Evolutionary conservation across 1,284 basidiomycete genomes (phyloP), one percentile per base, ranked within the genome.

Genomic region (Trametes versicolor): DNA sequence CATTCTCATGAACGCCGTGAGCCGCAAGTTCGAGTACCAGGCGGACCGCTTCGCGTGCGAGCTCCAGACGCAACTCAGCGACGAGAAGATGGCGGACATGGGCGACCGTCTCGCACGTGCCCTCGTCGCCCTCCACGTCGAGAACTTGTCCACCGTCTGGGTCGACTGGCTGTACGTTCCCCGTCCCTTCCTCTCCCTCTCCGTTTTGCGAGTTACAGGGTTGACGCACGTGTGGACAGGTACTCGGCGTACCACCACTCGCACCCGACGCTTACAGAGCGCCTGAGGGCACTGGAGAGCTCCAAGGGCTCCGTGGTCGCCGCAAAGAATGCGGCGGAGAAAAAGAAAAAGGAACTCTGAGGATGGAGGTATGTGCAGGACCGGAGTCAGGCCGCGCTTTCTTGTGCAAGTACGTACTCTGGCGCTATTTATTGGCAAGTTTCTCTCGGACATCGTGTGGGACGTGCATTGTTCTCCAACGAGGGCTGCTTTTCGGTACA

Each of bases 231-330:
- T 8, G 21, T n/a, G 47, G 23, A 49, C 23, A 92, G 89, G 67
- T 96, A 96, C 79, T 96, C 94, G 58, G 93, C 94, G 36, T 97
- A 95, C 74, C 94, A 97, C 76, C 94, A 97, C 79, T 95, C 93
- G 56, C 96, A 98, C 78, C 96, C 95, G 2, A 97, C 95, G 1
- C 78, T 98, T 65, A 91, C 92, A 50, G 95, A 98, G 80, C 84
- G 95, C 21, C 81, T 97, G 71, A 89, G 86, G 71, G 94, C 89
- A 7, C 84, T 97, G 62, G 93, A 96, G 66, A 77, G 43, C 86
- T 87, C 81, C 82, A 74, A 71, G 57, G 23, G 34, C 13, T 63
- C 36, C 12, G 67, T 54, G 0, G 58, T 62, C 4, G 53, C 48
- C 13, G 60, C 61, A 36, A 80, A 79, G 70, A 79, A 81, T 19